These are phyloP conservation scores for Lupinus albus DNA, from an alignment of 306 rosid species.

Conservation along the genomic window DNA sequence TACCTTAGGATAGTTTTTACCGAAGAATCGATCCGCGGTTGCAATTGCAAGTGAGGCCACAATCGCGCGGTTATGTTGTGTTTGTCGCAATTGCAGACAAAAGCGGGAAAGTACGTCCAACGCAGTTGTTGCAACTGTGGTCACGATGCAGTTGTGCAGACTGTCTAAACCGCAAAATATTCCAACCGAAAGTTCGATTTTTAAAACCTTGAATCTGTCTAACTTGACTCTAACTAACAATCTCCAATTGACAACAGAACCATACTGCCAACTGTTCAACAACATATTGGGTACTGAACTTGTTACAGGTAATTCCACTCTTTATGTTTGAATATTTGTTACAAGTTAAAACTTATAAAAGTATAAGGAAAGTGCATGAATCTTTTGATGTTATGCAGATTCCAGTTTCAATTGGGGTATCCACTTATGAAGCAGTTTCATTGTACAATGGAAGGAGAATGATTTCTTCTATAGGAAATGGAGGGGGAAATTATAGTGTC, in stretches of 20 bases:
- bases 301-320: slow-evolving; percentile 61
- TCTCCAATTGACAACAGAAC: slow-evolving; percentile 43
- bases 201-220: slow-evolving; percentile 3
- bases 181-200: too few relatives aligned
- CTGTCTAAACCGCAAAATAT: too few relatives aligned
- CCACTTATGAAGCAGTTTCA: slow-evolving; percentile 56
- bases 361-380: not conserved
- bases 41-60: too few relatives aligned
- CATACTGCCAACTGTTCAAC: slow-evolving; percentile 56
- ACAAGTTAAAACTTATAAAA: not conserved
- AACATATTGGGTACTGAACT: slow-evolving; percentile 60
- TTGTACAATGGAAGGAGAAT: slow-evolving; percentile 55
- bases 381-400: slow-evolving; percentile 48
- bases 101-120: too few relatives aligned
- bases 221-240: not conserved
- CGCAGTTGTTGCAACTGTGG: too few relatives aligned
- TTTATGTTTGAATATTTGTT: not conserved
- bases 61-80: too few relatives aligned
- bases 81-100: too few relatives aligned
- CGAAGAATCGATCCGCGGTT: not conserved
- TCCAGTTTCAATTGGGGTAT: slow-evolving; percentile 63
- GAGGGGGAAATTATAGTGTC: slow-evolving; percentile 45
- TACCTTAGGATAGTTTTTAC: not conserved
- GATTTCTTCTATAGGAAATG: slow-evolving; percentile 56
- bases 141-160: too few relatives aligned